These are phyloP conservation scores for Butyriboletus loyo DNA, from an alignment of 768 basidiomycete species.

Conservation along the genomic window DNA sequence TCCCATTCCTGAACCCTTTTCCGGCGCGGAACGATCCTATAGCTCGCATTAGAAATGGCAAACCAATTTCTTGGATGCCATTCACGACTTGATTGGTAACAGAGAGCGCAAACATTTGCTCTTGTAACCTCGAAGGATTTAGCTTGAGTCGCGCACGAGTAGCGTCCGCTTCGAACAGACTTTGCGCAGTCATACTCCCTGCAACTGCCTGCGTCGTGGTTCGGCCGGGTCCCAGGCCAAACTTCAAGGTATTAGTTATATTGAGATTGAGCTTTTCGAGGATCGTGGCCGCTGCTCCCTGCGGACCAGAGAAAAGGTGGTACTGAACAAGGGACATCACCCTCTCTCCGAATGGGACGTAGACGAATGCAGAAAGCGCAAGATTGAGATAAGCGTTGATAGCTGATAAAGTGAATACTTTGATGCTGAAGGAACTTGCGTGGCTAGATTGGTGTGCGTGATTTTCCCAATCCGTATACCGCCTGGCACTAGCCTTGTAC, in stretches of 20 bases:
- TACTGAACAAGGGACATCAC: slow-evolving; percentile 60
- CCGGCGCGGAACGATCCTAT: slow-evolving; percentile 49
- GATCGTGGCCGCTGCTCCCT: slow-evolving; percentile 6
- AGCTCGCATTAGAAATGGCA: slow-evolving; percentile 73
- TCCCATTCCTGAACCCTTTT: slow-evolving; percentile 33
- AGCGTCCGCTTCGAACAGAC: slow-evolving; percentile 51
- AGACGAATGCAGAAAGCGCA: slow-evolving; percentile 92
- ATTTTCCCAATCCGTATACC: slow-evolving; percentile 88
- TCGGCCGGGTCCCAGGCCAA: slow-evolving; percentile 24
- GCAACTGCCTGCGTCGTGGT: slow-evolving; percentile 7
- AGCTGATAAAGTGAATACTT: slow-evolving; percentile 85
- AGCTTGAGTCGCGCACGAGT: slow-evolving; percentile 54
- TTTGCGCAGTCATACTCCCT: slow-evolving; percentile 15
- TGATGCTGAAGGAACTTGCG: slow-evolving; percentile 78
- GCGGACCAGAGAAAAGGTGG: slow-evolving; percentile 25
- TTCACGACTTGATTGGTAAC: slow-evolving; percentile 87
- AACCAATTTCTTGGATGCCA: slow-evolving; percentile 72
- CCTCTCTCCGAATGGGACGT: slow-evolving; percentile 88
- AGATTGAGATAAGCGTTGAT: slow-evolving; percentile 91
- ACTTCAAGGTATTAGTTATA: slow-evolving; percentile 27
- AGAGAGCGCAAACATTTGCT: slow-evolving; percentile 91
- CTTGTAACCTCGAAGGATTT: slow-evolving; percentile 68
- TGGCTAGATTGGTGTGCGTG: slow-evolving; percentile 78
- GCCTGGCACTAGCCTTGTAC: slow-evolving; percentile 65
- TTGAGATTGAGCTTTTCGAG: slow-evolving; percentile 24